Evolutionary conservation across 176 grass and related monocot species (phyloP).

Genomic region (Phragmites australis): DNA sequence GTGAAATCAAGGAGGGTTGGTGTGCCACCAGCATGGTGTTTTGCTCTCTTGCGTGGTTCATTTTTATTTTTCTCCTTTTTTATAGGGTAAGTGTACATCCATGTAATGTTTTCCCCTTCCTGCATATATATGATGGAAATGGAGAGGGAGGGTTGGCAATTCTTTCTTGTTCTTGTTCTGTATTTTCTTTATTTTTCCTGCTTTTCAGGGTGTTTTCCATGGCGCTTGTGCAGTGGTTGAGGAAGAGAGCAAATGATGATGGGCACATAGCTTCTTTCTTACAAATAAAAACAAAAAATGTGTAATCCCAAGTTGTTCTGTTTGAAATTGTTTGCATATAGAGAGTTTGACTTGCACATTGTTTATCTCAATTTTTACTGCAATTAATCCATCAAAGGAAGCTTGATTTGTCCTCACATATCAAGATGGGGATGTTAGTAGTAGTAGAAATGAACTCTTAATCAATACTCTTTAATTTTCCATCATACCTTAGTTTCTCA

Average conservation of each 20-base stretch:
- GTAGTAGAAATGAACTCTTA: conserved; percentile 37
- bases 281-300: background rate
- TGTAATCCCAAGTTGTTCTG: conserved; percentile 11
- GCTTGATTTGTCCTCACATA: conserved; percentile 31
- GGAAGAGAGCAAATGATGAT: conserved; percentile 22
- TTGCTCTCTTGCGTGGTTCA: conserved; percentile 47
- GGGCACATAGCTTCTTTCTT: background rate
- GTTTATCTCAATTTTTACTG: background rate
- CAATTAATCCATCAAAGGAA: conserved; percentile 20
- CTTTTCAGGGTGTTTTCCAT: background rate
- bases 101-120: conserved; percentile 53
- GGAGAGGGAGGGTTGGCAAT: conserved; percentile 41
- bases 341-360: background rate
- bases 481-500: conserved; percentile 40
- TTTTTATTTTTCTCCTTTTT: background rate
- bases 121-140: conserved; percentile 19
- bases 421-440: conserved; percentile 4
- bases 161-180: background rate
- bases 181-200: background rate
- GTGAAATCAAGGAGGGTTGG: conserved; percentile 24
- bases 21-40: conserved; percentile 28
- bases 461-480: conserved; percentile 10
- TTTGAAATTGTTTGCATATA: background rate
- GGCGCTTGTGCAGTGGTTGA: conserved; percentile 24
- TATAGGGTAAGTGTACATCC: conserved; percentile 41